These are phyloP conservation scores for Stachybotrys chartarum DNA, from an alignment of 2,329 filamentous ascomycete species.

Conservation along the genomic window DNA sequence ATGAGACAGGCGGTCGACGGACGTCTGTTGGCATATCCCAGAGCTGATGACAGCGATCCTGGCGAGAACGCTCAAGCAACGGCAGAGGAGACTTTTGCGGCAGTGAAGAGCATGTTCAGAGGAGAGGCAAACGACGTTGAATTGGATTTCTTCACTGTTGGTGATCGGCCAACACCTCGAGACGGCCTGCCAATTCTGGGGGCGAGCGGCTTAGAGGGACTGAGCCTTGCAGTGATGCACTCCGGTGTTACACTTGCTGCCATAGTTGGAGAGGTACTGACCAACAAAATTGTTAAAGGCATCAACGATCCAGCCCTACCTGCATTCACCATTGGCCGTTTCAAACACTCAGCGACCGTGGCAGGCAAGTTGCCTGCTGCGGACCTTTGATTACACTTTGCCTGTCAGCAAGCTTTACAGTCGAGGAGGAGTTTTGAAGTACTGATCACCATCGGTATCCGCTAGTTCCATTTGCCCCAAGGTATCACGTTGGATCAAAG, in stretches of 20 bases:
- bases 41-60: not conserved
- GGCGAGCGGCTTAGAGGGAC: constrained; percentile 13
- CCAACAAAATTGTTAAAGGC: constrained; percentile 1
- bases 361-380: too few species aligned
- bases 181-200: constrained; percentile 21
- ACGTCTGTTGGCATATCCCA: constrained; percentile 13
- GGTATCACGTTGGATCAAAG: too few species aligned
- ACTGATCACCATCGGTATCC: too few species aligned
- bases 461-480: too few species aligned
- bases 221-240: constrained; percentile 23
- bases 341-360: too few species aligned
- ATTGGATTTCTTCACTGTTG: constrained; percentile 20
- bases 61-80: constrained; percentile 14
- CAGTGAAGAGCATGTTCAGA: constrained; percentile 10
- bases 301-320: not conserved
- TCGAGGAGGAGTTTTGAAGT: too few species aligned
- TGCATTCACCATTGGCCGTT: constrained; percentile 1
- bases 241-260: constrained; percentile 7
- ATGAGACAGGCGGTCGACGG: constrained; percentile 21
- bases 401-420: too few species aligned
- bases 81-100: constrained; percentile 14
- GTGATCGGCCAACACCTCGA: constrained; percentile 14
- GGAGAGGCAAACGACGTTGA: constrained; percentile 12
- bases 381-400: too few species aligned
- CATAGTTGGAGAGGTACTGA: constrained; percentile 2